Percentiles rank a stretch among this genome's conserved stretches.
These are phyloP conservation scores for Margaritispora aquatica DNA, from an alignment of 495 filamentous ascomycete genomes.

Conservation along the genomic window DNA sequence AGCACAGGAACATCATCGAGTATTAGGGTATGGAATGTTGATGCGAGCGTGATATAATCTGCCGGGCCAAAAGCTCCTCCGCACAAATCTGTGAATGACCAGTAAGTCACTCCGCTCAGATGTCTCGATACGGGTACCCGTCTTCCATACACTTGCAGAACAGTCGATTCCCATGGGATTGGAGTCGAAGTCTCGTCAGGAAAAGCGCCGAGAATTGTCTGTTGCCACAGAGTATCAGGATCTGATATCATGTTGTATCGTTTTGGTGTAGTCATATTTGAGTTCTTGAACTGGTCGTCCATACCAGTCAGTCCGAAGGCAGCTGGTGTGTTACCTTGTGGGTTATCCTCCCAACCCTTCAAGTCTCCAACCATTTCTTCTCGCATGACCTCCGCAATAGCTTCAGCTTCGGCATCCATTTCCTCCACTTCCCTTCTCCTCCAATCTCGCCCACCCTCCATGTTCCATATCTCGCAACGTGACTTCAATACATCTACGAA, in stretches of 20 bases:
- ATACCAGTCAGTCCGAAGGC: not conserved
- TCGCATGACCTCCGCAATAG: constrained; percentile 15
- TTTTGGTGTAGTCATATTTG: not conserved
- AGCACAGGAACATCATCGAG: constrained; percentile 54
- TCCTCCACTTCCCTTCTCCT: constrained; percentile 40
- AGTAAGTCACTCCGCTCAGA: constrained; percentile 40
- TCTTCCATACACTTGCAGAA: constrained; percentile 54
- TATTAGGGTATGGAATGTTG: constrained; percentile 62
- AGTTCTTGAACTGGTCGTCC: not conserved
- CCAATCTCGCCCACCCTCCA: constrained; percentile 62
- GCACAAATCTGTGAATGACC: constrained; percentile 57
- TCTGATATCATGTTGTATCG: not conserved
- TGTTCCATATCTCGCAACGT: constrained; percentile 66
- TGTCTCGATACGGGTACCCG: constrained; percentile 44
- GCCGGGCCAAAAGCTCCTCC: constrained; percentile 52
- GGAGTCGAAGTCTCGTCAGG: constrained; percentile 8
- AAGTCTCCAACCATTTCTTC: not conserved
- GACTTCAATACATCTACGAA: constrained; percentile 64
- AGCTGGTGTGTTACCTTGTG: not conserved
- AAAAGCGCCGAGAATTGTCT: constrained; percentile 13
- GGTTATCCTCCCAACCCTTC: not conserved
- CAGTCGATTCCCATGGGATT: constrained; percentile 39
- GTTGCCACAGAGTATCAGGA: constrained; percentile 6
- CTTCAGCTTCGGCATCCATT: constrained; percentile 3
- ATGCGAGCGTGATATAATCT: constrained; percentile 67